Conservation (phyloP, 169 alveolate genomes). For the Plasmodium malariae region DNA sequence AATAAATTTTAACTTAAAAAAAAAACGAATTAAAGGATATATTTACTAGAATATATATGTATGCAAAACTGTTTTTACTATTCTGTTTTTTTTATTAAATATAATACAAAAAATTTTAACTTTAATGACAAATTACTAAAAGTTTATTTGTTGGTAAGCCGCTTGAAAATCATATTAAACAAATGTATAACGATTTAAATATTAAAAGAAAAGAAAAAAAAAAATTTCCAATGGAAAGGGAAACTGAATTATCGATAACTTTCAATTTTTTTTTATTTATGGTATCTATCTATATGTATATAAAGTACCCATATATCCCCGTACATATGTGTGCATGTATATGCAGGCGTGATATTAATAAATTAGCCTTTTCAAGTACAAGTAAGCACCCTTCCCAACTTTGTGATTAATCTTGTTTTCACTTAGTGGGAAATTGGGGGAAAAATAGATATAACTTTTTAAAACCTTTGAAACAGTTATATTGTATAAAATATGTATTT, state of each 20-base stretch:
- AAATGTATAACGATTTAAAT: neutral
- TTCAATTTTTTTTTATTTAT: neutral
- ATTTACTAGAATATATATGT: neutral
- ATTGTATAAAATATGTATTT: conserved; percentile 66
- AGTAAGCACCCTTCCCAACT: conserved; percentile 73
- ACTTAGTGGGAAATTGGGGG: conserved; percentile 42
- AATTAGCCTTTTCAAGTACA: conserved; percentile 55
- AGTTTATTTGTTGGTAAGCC: neutral
- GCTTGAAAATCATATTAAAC: neutral
- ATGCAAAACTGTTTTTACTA: neutral
- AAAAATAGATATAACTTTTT: conserved; percentile 65
- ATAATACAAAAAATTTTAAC: neutral
- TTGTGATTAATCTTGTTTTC: conserved; percentile 45
- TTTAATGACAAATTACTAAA: neutral
- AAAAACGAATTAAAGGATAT: neutral
- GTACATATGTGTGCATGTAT: neutral
- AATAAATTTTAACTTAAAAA: no score
- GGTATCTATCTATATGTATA: neutral
- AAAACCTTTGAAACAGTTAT: conserved; percentile 59
- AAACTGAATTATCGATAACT: neutral
- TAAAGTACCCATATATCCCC: neutral
- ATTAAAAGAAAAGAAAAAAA: neutral
- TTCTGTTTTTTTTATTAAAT: neutral
- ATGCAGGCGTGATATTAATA: neutral
- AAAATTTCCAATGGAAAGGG: neutral